Percentiles rank a stretch among this genome's conserved stretches.
These are phyloP conservation scores for Aegilops bicornis DNA, from an alignment of 176 grass and related monocot genomes.

Conservation along the genomic window DNA sequence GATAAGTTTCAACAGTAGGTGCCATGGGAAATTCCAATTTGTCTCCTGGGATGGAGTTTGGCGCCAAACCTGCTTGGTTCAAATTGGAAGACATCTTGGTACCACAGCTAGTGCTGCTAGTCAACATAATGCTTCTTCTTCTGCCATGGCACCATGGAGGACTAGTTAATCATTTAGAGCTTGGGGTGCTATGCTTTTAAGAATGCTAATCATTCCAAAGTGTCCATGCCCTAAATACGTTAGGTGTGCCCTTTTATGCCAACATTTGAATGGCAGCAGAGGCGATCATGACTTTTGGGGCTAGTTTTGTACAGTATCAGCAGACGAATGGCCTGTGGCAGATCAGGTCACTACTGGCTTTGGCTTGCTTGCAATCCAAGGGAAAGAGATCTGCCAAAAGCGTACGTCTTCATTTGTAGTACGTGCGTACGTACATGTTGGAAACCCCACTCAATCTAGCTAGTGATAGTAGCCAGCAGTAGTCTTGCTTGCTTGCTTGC, in stretches of 20 bases:
- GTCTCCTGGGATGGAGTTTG: constrained; percentile 4
- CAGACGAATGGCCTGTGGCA: background rate
- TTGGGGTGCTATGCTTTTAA: constrained; percentile 41
- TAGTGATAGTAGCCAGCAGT: constrained; percentile 3
- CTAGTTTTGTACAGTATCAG: constrained; percentile 2
- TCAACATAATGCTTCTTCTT: background rate
- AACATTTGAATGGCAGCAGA: constrained; percentile 28
- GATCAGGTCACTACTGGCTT: background rate
- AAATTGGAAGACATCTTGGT: background rate
- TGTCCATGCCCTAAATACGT: constrained; percentile 17
- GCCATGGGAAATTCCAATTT: constrained; percentile 31
- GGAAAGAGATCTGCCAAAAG: constrained; percentile 23
- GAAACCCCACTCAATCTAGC: constrained; percentile 43
- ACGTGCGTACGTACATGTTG: constrained; percentile 5
- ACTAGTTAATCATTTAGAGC: constrained; percentile 4
- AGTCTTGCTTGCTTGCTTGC: background rate
- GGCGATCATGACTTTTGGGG: constrained; percentile 34
- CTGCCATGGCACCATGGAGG: background rate
- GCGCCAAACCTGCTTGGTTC: constrained; percentile 30
- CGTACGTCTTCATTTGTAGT: constrained; percentile 3
- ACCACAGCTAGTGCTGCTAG: background rate
- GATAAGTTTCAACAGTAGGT: constrained; percentile 22
- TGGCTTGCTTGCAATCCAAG: constrained; percentile 45
- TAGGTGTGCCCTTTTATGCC: constrained; percentile 19
- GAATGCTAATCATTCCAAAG: constrained; percentile 35